Base-by-base conservation (phyloP, 106 monocot species). In the Acorus calamus region DNA sequence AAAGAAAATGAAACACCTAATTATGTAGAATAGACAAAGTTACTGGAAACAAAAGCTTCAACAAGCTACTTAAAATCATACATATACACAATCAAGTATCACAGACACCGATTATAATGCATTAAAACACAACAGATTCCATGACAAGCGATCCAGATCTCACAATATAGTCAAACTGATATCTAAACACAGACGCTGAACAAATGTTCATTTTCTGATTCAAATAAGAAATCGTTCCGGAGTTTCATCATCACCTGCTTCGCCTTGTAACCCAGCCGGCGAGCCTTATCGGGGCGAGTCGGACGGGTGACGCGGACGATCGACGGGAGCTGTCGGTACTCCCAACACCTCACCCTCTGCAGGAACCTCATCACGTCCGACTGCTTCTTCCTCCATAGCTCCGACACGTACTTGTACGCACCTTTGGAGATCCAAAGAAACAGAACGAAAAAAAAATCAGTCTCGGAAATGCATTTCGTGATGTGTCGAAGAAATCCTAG, bases 371-470 rank as follows among this genome's bases (percentile, higher is more conserved):
- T 74, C 52, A 74, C 74, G 50, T 74, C 74, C 42, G 76, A 76
- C 63, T 82, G 82, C 71, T 87, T 87, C 74, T 82, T 87, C 74
- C 81, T 76, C 86, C 86, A 87, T 74, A 87, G 64, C 74, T 87
- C 86, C 57, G 79, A 74, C 52, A 82, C 82, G 60, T 87, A 87
- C 56, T 69, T 74, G 74, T 87, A 87, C 2, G 82, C 86, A 12
- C 86, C 86, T 82, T 28, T 28, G 28, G 28, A 28, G 1, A 28
- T 28, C 28, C 28, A 28, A 28, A 28, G 28, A 28, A 28, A 28
- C 28, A 28, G 28, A 28, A 28, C 28, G 28, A 28, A 28, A 28
- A 28, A 28, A 28, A 28, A 28, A 28, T 28, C 28, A 28, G 28
- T 28, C 28, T 28, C 28, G 28, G 28, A 28, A 28, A 28, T 28